These are phyloP conservation scores for Rehmannia glutinosa DNA, from an alignment of 257 asterid species.

Conservation along the genomic window DNA sequence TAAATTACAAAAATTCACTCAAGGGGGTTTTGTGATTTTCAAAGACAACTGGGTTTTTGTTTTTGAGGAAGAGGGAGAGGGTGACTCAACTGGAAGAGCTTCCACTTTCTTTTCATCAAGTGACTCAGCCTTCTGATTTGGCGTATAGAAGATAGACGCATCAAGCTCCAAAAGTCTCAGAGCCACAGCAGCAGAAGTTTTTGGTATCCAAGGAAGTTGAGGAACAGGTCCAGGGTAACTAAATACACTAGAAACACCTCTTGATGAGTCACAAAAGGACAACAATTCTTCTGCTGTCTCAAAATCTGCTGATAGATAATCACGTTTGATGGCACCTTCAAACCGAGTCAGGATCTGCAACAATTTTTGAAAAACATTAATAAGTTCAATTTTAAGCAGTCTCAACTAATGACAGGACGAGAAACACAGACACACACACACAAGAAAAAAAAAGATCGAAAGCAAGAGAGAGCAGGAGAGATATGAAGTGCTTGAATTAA, in stretches of 20 bases:
- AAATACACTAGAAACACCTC: constrained; percentile 32
- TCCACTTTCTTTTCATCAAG: constrained; percentile 48
- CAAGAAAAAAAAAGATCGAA: neutral
- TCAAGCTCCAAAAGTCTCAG: constrained; percentile 92
- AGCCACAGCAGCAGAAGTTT: constrained; percentile 78
- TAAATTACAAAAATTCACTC: no score
- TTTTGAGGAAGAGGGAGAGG: constrained; percentile 8
- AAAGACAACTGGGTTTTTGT: no score
- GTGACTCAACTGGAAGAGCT: constrained; percentile 64
- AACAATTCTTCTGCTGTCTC: constrained; percentile 87
- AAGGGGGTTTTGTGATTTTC: no score
- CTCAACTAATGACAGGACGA: no score
- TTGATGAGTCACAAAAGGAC: constrained; percentile 47
- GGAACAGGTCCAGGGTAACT: constrained; percentile 34
- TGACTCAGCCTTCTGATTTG: constrained; percentile 54
- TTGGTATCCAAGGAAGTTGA: constrained; percentile 95
- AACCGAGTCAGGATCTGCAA: constrained; percentile 70
- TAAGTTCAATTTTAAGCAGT: neutral
- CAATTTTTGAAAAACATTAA: neutral
- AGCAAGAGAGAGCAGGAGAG: no score
- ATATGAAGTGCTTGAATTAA: neutral
- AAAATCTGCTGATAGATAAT: constrained; percentile 57
- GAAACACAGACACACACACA: neutral
- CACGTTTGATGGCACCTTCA: constrained; percentile 76
- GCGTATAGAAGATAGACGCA: constrained; percentile 54